phyloP scores from a whole-genome alignment of 306 rosid genomes.

The cucumber (Cucumis sativus) region DNA sequence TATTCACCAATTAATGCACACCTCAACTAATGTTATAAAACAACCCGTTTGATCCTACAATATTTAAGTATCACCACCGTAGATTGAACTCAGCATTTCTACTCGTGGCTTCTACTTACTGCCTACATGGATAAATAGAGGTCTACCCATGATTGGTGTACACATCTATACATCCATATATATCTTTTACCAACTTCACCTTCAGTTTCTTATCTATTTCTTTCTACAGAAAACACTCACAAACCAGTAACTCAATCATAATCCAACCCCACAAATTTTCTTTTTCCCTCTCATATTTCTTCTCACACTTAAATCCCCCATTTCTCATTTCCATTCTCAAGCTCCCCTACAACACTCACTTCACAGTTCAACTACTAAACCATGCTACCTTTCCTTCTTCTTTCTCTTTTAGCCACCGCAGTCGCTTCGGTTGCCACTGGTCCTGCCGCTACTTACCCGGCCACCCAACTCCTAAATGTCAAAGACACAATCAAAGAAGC shows the following conservation, averaged over 20 bases:
- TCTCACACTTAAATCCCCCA: not conserved
- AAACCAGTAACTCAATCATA: not conserved
- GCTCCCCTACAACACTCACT: not conserved
- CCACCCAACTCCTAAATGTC: slow-evolving; percentile 23
- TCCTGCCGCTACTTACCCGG: slow-evolving; percentile 10
- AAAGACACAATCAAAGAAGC: slow-evolving; percentile 17
- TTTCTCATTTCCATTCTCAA: not conserved
- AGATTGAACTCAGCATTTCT: too few species aligned
- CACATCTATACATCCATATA: not conserved
- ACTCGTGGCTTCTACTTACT: too few species aligned
- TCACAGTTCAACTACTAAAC: not conserved
- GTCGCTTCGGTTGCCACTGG: not conserved
- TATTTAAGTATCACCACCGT: too few species aligned
- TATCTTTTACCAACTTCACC: not conserved
- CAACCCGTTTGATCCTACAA: too few species aligned
- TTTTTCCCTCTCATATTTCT: not conserved
- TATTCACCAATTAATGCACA: too few species aligned
- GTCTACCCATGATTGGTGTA: too few species aligned
- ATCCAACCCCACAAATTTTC: not conserved
- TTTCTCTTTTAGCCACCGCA: not conserved
- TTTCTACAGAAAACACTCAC: not conserved
- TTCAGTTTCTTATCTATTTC: not conserved
- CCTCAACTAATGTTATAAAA: too few species aligned
- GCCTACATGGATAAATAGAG: too few species aligned
- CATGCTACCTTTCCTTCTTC: not conserved